Base-by-base conservation (phyloP, 179 eudicot genomes). In the Dionaea muscipula region DNA sequence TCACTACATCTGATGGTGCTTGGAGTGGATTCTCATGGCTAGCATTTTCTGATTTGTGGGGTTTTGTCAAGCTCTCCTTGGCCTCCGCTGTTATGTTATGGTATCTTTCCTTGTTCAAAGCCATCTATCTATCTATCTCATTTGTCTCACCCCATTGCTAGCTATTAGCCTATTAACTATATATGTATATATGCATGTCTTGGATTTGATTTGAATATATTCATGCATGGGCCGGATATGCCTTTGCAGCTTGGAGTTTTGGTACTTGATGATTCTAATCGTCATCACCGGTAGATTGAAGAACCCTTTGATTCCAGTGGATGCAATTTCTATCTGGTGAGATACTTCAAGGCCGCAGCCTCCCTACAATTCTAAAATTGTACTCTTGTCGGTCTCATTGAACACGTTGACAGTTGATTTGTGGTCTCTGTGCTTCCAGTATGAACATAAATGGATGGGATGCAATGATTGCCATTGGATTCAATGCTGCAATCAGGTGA, bases 81-180 rank as follows among this genome's bases (percentile, higher is more conserved):
- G 94, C 94, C 16, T 86, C 95, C 53, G 95, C 95, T 62, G 69
- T 86, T 0, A 86, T 86, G 95, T 56, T 86, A 63, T 86, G 95
- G 95, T 85, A 62, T 20, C 13, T 21, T 33, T 35, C 36, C 47
- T 1, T 39, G 37, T 33, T 13, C 37, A 33, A 13, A 35, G 23
- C 44, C 6, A 46, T 31, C 45, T 7, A 7, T 45, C 15, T 31
- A 11, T 6, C 5, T 31, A 4, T 31, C 35, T 31, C 10, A 4
- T 31, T 31, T 31, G 10, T 31, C 10, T 31, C 10, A 31, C 35
- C 0, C 10, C 4, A 1, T 16, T 43, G 47, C 19, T n/a, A n/a
- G n/a, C 47, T 6, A 4, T 43, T n/a, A n/a, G 3, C 21, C 3
- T 21, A 15, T 17, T 43, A n/a, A n/a, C n/a, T n/a, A n/a, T n/a